These are phyloP conservation scores for Salvia hispanica DNA, from an alignment of 257 asterid genomes.

Conservation along the genomic window DNA sequence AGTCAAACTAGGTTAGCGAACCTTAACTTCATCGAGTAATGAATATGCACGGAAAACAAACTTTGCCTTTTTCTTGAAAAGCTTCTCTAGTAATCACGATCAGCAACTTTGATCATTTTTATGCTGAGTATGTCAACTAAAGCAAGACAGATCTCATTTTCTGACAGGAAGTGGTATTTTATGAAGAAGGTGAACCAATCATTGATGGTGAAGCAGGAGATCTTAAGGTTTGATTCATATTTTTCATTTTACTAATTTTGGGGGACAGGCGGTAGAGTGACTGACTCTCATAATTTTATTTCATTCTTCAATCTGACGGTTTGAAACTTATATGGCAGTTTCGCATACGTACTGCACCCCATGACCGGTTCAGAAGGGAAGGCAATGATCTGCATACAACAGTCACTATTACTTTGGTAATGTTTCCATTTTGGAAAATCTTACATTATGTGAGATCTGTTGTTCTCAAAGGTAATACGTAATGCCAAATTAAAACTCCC, in stretches of 20 bases:
- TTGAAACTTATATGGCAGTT: constrained; percentile 50
- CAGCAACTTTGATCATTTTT: background rate
- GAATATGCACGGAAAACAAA: background rate
- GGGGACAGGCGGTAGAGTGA: background rate
- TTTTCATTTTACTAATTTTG: background rate
- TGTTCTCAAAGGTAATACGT: background rate
- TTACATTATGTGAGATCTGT: too few species aligned
- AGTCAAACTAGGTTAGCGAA: background rate
- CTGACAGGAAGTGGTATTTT: constrained; percentile 82
- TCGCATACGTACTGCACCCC: constrained; percentile 88
- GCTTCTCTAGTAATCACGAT: constrained; percentile 9
- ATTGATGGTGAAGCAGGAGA: constrained; percentile 98
- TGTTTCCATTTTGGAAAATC: background rate
- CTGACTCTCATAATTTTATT: background rate
- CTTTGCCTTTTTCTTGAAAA: background rate
- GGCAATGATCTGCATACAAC: constrained; percentile 83
- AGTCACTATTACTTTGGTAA: constrained; percentile 85
- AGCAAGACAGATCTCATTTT: background rate
- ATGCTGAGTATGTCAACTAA: background rate
- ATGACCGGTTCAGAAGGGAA: constrained; percentile 83
- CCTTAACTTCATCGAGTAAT: background rate
- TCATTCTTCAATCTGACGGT: constrained; percentile 20
- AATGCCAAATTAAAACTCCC: background rate
- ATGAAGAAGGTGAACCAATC: constrained; percentile 93
- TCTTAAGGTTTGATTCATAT: constrained; percentile 66